Evolutionary conservation across 805 yeast genomes (phyloP), one percentile per base, ranked within the genome.

Genomic region (Tetrapisispora iriomotensis): DNA sequence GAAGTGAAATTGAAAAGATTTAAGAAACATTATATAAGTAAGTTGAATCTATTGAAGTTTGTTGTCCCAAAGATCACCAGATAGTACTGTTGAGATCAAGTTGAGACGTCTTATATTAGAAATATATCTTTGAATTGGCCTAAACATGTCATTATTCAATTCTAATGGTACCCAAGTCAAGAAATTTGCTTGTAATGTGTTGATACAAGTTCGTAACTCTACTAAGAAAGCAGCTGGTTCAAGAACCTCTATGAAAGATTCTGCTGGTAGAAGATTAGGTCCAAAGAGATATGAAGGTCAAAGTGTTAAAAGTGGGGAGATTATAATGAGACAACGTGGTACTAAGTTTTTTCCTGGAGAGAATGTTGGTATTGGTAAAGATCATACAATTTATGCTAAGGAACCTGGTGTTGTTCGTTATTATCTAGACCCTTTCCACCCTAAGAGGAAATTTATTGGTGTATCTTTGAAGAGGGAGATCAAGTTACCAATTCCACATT

Each of bases 371-470:
- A 84, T 90, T 44, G 98, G 98, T 46, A 80, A 77, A 53, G 97
- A 92, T 60, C 96, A 88, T 61, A 90, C 98, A 2, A 73, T 92
- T 24, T 86, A 70, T 60, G 96, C 98, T 3, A 53, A 69, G 26
- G 97, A 92, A 57, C 95, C 96, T 3, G 98, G 98, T 20, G 86
- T 68, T 59, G 96, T 90, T 23, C 75, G 94, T 46, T 92, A 75
- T 64, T 92, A 92, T 62, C 66, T 80, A 44, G 96, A 92, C 66
- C 97, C 98, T 5, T 92, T 92, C 71, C 97, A 92, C 56, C 96
- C 97, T 31, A 75, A 77, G 58, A 77, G 96, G 57, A 82, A 79
- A 56, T 85, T 84, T 56, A 82, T 87, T 46, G 98, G 98, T 29
- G 78, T 92, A 28, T 87, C 95, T 0, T 69, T 92, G 37, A 66